Base-by-base conservation (phyloP, 2,329 filamentous ascomycete species). In the Chrysosporium queenslandicum region DNA sequence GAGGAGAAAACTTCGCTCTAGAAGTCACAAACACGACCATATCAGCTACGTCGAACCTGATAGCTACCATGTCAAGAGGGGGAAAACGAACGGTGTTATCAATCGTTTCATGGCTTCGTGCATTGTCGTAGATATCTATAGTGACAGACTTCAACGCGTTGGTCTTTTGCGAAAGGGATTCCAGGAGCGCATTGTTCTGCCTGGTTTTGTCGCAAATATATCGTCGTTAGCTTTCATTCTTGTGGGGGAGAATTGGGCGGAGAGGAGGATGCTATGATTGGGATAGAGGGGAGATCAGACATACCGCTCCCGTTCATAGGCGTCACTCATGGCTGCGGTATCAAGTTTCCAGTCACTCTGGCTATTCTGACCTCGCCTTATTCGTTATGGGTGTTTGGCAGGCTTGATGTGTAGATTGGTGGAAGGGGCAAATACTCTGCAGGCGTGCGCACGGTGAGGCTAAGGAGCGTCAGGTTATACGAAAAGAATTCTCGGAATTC, bases 101-200 rank as follows among this genome's bases (percentile, higher is more conserved):
- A 60, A 98, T 86, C 58, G 94, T 80, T 59, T 86, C 81, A 63
- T 97, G 91, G 61, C 87, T 81, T 54, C 88, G 82, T 46, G 92
- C 92, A 67, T 92, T 89, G 72, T 97, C 90, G 77, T 97, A 96
- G 64, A 98, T 98, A 74, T 98, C 89, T 59, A 97, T 82, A 39
- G 92, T 98, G 47, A 98, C 88, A 69, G 86, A 87, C 64, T 91
- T 88, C 58, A 98, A 80, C 49, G 89, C 88, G 16, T 87, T 87
- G 52, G 97, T 90, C 74, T 98, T 98, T 59, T 82, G 79, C 14
- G 86, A 86, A 34, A 98, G 85, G 67, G 94, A 89, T 64, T 91
- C 84, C 53, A 98, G 86, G 61, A 91, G 89, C 60, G 87, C 83
- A 72, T 97, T 94, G 75, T 98, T 98, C 72, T 98, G 92, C 63